phyloP scores from a whole-genome alignment of 345 rosid genomes.

The Gossypium stocksii region DNA sequence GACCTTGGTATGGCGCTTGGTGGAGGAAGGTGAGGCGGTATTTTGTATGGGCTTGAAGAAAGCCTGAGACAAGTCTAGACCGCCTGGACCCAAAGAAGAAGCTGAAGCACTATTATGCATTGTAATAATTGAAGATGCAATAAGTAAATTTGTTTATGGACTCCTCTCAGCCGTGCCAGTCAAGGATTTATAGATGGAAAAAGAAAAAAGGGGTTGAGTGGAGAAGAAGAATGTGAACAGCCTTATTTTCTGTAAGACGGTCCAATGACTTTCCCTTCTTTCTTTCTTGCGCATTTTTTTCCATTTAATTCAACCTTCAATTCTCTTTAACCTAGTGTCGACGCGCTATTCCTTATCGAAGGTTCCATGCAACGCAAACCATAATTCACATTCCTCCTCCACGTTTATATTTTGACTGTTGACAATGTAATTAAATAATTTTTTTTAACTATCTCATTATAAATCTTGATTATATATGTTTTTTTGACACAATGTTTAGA shows the following conservation, averaged over 20 bases:
- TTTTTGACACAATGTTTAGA: too few relatives aligned
- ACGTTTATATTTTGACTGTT: too few relatives aligned
- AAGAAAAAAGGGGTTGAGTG: neutral
- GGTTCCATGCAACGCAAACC: neutral
- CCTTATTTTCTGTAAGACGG: neutral
- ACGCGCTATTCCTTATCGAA: neutral
- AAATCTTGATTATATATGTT: too few relatives aligned
- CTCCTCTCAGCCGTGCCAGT: neutral
- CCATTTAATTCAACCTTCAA: neutral
- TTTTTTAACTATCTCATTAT: too few relatives aligned
- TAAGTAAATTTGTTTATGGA: neutral
- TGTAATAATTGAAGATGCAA: neutral
- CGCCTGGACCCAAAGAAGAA: constrained; percentile 61
- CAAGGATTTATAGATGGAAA: neutral
- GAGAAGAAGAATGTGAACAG: neutral
- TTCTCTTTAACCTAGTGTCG: neutral
- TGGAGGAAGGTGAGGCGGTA: constrained; percentile 48
- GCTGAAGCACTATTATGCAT: constrained; percentile 58
- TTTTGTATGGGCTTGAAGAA: constrained; percentile 66
- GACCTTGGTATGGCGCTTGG: constrained; percentile 60
- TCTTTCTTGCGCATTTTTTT: neutral
- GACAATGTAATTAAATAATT: too few relatives aligned
- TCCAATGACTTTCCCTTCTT: neutral
- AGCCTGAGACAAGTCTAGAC: constrained; percentile 54
- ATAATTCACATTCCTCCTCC: too few relatives aligned